Evolutionary conservation across 1,284 basidiomycete genomes (phyloP).

Genomic region (Tylopilus sp.): DNA sequence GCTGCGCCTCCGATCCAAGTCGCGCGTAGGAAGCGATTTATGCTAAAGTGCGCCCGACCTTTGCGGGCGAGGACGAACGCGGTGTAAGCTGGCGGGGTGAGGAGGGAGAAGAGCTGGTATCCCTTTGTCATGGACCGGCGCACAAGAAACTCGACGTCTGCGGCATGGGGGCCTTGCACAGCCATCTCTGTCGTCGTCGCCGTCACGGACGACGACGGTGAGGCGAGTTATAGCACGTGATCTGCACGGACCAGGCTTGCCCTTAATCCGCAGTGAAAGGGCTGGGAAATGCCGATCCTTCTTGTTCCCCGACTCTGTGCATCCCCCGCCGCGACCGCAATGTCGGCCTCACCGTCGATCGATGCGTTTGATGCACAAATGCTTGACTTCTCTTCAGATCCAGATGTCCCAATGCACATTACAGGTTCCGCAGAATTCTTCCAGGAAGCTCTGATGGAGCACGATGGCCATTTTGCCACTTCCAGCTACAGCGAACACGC

Average conservation of each 20-base stretch:
- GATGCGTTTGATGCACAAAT: slow-evolving; percentile 76
- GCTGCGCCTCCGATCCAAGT: slow-evolving; percentile 74
- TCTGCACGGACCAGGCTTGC: slow-evolving; percentile 46
- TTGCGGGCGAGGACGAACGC: slow-evolving; percentile 63
- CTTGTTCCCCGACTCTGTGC: slow-evolving; percentile 28
- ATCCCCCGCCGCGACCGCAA: slow-evolving; percentile 26
- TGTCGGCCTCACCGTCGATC: slow-evolving; percentile 49
- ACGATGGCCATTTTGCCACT: slow-evolving; percentile 54
- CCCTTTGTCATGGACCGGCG: slow-evolving; percentile 72
- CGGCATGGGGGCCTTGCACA: slow-evolving; percentile 20
- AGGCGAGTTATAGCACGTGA: slow-evolving; percentile 36
- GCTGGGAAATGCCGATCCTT: slow-evolving; percentile 27
- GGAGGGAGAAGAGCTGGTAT: slow-evolving; percentile 70
- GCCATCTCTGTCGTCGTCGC: slow-evolving; percentile 30
- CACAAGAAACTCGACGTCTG: slow-evolving; percentile 56
- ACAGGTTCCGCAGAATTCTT: slow-evolving; percentile 60
- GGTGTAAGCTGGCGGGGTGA: slow-evolving; percentile 69
- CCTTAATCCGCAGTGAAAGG: slow-evolving; percentile 34
- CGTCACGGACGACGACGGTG: slow-evolving; percentile 9
- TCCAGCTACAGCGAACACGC: slow-evolving; percentile 49
- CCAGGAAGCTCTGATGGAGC: slow-evolving; percentile 72
- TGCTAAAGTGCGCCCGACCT: slow-evolving; percentile 62
- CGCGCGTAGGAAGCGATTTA: slow-evolving; percentile 72
- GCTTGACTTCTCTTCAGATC: slow-evolving; percentile 71
- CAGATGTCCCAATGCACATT: slow-evolving; percentile 72